Conservation (phyloP, 805 yeast genomes). For the Kuraishia cidri region DNA sequence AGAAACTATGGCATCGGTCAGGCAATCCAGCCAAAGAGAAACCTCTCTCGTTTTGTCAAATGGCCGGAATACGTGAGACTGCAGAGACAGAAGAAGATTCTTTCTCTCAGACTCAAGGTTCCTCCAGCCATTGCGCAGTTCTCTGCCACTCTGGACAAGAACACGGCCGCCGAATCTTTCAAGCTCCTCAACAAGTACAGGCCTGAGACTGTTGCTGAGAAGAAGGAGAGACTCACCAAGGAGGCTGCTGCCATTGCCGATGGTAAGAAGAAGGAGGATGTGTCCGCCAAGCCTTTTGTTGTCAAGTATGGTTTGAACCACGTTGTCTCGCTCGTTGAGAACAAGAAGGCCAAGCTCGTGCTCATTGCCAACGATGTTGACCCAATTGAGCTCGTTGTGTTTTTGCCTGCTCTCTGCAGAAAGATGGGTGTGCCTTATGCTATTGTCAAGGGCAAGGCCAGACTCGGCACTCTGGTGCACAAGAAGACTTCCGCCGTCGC, state of each 20-base stretch:
- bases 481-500: conserved; percentile 96
- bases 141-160: conserved; percentile 94
- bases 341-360: conserved; percentile 97
- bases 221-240: conserved; percentile 97
- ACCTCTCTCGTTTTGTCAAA: conserved; percentile 94
- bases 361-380: conserved; percentile 98
- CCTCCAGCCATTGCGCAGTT: conserved; percentile 98
- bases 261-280: conserved; percentile 96
- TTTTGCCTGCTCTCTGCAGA: conserved; percentile 97
- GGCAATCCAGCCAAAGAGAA: conserved; percentile 88
- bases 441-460: conserved; percentile 95
- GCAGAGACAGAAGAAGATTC: conserved; percentile 98
- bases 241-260: conserved; percentile 99
- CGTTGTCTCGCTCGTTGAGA: conserved; percentile 93
- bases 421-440: conserved; percentile 99
- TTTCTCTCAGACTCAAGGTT: conserved; percentile 93
- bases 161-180: conserved; percentile 96
- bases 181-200: conserved; percentile 98
- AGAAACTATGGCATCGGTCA: conserved; percentile 96
- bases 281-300: conserved; percentile 91
- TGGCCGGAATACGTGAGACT: conserved; percentile 99
- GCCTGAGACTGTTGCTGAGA: conserved; percentile 95
- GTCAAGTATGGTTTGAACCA: conserved; percentile 99
- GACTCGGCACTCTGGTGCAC: conserved; percentile 97
- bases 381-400: conserved; percentile 96